A percentile compares a stretch with the other conserved stretches of the same genome.
Conservation (phyloP, 768 basidiomycete genomes). For the Agaricus subrufescens region DNA sequence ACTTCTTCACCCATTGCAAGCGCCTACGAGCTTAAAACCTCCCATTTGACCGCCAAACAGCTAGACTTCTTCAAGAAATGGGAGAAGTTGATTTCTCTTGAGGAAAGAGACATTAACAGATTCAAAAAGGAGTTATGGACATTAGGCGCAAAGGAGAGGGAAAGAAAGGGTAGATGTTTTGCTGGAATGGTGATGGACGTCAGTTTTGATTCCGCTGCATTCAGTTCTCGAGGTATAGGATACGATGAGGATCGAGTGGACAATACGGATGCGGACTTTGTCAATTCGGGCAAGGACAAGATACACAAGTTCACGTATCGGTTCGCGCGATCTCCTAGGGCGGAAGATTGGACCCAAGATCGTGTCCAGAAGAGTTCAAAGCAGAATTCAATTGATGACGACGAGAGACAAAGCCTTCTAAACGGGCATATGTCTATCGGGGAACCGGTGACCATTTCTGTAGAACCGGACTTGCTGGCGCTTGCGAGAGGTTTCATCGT, state of each 20-base stretch:
- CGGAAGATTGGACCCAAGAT: background rate
- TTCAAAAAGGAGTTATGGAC: slow-evolving; percentile 95
- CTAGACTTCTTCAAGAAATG: slow-evolving; percentile 82
- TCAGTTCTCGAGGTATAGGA: slow-evolving; percentile 1
- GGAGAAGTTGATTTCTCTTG: slow-evolving; percentile 79
- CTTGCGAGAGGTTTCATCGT: slow-evolving; percentile 81
- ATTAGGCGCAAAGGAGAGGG: slow-evolving; percentile 74
- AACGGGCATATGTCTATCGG: slow-evolving; percentile 75
- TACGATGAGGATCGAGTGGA: slow-evolving; percentile 8
- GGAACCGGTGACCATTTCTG: slow-evolving; percentile 83
- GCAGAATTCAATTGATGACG: background rate
- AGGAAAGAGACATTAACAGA: slow-evolving; percentile 82
- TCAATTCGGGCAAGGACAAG: slow-evolving; percentile 35
- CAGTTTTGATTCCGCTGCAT: slow-evolving; percentile 25
- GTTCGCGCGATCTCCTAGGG: slow-evolving; percentile 40
- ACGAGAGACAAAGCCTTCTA: slow-evolving; percentile 40
- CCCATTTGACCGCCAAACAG: slow-evolving; percentile 68
- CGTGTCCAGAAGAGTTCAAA: background rate
- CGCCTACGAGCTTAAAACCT: slow-evolving; percentile 73
- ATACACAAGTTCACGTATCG: slow-evolving; percentile 80
- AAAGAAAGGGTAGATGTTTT: slow-evolving; percentile 82
- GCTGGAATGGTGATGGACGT: slow-evolving; percentile 67
- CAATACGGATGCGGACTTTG: slow-evolving; percentile 9
- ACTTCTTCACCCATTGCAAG: slow-evolving; percentile 51
- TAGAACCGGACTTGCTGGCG: slow-evolving; percentile 83